Conservation (phyloP, 768 basidiomycete genomes). For the Rhizopogon salebrosus region DNA sequence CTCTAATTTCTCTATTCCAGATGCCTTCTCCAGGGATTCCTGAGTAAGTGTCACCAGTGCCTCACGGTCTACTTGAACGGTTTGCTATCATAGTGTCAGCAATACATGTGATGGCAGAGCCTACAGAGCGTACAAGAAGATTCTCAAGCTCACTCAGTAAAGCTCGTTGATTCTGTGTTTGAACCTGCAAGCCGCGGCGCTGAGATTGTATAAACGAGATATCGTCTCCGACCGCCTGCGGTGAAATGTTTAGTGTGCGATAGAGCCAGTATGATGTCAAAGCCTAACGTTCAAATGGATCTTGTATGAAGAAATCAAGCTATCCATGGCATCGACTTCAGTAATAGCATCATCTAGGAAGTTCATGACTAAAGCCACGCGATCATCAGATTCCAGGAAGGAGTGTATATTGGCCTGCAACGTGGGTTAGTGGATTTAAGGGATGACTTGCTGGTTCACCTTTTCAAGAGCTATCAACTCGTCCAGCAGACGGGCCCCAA, state of each 20-base stretch:
- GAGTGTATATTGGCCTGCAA: constrained; percentile 92
- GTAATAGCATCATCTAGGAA: constrained; percentile 84
- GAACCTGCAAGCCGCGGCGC: constrained; percentile 93
- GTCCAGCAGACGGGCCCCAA: constrained; percentile 83
- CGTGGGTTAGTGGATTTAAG: constrained; percentile 3
- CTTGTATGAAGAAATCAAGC: constrained; percentile 87
- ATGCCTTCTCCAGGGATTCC: constrained; percentile 79
- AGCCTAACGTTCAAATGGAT: constrained; percentile 85
- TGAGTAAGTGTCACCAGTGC: constrained; percentile 76
- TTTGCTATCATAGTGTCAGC: constrained; percentile 53
- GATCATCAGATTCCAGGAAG: constrained; percentile 93
- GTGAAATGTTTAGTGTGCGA: constrained; percentile 8
- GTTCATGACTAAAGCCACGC: constrained; percentile 79
- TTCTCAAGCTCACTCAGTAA: constrained; percentile 83
- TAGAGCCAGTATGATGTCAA: constrained; percentile 3
- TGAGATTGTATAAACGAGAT: constrained; percentile 95
- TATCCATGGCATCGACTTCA: constrained; percentile 89
- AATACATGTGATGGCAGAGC: neutral
- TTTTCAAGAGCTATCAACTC: constrained; percentile 93
- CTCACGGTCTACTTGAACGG: constrained; percentile 85
- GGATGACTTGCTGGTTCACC: constrained; percentile 36
- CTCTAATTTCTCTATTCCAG: constrained; percentile 76
- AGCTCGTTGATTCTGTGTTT: constrained; percentile 90
- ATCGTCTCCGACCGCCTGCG: constrained; percentile 89
- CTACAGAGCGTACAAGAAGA: constrained; percentile 54